Base-by-base conservation (phyloP, 306 rosid genomes). In the Pterocarpus macrocarpus region DNA sequence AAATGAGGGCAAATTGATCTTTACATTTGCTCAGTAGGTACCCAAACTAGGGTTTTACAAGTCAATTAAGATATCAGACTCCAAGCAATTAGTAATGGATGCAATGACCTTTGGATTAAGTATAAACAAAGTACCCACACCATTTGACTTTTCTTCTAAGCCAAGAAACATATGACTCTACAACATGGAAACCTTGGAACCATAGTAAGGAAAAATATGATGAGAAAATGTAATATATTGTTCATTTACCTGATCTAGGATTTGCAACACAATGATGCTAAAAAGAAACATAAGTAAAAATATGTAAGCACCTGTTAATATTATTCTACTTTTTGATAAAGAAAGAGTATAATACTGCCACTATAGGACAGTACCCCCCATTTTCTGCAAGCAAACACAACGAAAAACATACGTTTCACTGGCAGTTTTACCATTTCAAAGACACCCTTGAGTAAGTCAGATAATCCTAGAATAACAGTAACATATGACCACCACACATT, bases 171-270 rank as follows among this genome's bases (percentile, higher is more conserved):
- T 64, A 50, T 12, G 16, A 79, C 41, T 63, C 71, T 44, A 76
- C 66, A 56, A 71, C 45, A 70, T 44, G 76, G 53, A 75, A 80
- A 71, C 59, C 82, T 44, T 69, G 64, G 65, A 80, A 76, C 47
- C 55, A 75, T 2, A 73, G 71, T 38, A 14, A 56, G 55, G 58
- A 71, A 56, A 77, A 62, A 28, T 22, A 52, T 17, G 65, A 68
- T n/a, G 17, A 13, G 38, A 35, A 58, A 22, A n/a, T 5, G 32
- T 33, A 53, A 67, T 62, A 80, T 17, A n/a, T 55, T 52, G 81
- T 58, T 13, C 11, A 34, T 64, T 62, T 71, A 56, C 36, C 64
- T 47, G 30, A 74, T 64, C 35, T 34, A 64, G 63, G 15, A 28
- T 55, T 65, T 63, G 53, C 53, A 33, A 66, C 73, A 33, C 53